Percentiles rank a stretch among this genome's conserved stretches.
phyloP scores from a whole-genome alignment of 768 basidiomycete species.

The Trametes elegans region DNA sequence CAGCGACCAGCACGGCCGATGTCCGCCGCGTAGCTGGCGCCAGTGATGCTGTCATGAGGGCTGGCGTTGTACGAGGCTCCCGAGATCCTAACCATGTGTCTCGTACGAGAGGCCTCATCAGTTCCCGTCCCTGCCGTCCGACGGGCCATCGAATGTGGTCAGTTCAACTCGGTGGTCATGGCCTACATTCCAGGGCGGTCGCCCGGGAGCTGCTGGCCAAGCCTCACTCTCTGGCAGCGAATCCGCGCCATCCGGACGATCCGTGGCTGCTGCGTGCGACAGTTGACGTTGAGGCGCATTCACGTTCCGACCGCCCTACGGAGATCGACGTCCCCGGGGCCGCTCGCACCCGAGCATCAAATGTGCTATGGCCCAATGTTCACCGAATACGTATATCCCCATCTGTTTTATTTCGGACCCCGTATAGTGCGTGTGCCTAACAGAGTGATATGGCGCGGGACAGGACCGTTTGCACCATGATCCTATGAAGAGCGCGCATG shows the following conservation, averaged over 20 bases:
- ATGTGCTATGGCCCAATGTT: conserved; percentile 20
- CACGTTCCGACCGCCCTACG: neutral
- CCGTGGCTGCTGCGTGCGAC: conserved; percentile 27
- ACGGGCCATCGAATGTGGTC: neutral
- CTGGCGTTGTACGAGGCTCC: too few relatives aligned
- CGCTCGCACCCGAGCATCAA: conserved; percentile 1
- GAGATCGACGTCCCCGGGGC: neutral
- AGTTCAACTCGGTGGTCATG: conserved; percentile 19
- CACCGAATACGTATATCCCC: conserved; percentile 18
- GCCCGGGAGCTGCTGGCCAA: conserved; percentile 22
- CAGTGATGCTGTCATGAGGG: too few relatives aligned
- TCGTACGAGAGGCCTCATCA: too few relatives aligned
- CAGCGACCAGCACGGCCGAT: too few relatives aligned
- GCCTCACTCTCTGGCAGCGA: conserved; percentile 16
- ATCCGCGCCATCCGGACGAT: conserved; percentile 22
- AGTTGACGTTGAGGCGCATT: conserved; percentile 27
- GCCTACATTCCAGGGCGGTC: conserved; percentile 26
- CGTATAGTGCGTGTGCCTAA: neutral
- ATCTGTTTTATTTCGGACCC: neutral
- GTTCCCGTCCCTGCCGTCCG: neutral
- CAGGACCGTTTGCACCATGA: conserved; percentile 31
- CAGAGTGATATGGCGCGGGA: too few relatives aligned
- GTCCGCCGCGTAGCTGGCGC: too few relatives aligned
- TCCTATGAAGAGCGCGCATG: conserved; percentile 28
- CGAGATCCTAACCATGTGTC: too few relatives aligned